These are phyloP conservation scores for Albifimbria verrucaria DNA, from an alignment of 2,329 filamentous ascomycete species.

Conservation along the genomic window DNA sequence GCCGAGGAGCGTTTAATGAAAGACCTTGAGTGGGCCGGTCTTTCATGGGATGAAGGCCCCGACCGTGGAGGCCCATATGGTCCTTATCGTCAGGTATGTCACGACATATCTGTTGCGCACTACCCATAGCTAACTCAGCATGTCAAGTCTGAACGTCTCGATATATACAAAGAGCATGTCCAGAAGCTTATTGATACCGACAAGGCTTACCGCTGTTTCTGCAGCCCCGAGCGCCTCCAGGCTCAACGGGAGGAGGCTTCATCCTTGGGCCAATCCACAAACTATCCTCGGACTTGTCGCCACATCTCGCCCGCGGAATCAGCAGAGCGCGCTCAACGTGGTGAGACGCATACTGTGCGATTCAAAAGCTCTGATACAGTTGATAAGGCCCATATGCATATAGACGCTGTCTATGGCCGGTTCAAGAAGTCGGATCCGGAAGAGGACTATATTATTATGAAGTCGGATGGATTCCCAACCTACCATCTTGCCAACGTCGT, in stretches of 20 bases:
- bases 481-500: constrained; percentile 98
- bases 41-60: constrained; percentile 94
- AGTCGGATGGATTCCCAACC: constrained; percentile 87
- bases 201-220: constrained; percentile 92
- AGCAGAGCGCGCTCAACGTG: constrained; percentile 62
- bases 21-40: constrained; percentile 83
- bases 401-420: constrained; percentile 75
- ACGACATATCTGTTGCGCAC: not conserved
- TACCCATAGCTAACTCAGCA: not conserved
- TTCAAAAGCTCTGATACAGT: constrained; percentile 61
- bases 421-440: constrained; percentile 53
- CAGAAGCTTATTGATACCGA: constrained; percentile 65
- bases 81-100: constrained; percentile 75
- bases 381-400: constrained; percentile 19
- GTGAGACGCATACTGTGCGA: constrained; percentile 73
- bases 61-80: constrained; percentile 76
- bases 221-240: constrained; percentile 68
- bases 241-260: constrained; percentile 62
- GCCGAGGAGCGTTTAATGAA: constrained; percentile 75
- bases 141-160: constrained; percentile 70
- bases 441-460: constrained; percentile 87
- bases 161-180: constrained; percentile 69
- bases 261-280: constrained; percentile 39
- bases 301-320: constrained; percentile 65
- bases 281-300: constrained; percentile 66